A percentile compares a stretch with the other conserved stretches of the same genome.
Conservation (phyloP, 768 basidiomycete genomes). For the Tulasnella sp. region DNA sequence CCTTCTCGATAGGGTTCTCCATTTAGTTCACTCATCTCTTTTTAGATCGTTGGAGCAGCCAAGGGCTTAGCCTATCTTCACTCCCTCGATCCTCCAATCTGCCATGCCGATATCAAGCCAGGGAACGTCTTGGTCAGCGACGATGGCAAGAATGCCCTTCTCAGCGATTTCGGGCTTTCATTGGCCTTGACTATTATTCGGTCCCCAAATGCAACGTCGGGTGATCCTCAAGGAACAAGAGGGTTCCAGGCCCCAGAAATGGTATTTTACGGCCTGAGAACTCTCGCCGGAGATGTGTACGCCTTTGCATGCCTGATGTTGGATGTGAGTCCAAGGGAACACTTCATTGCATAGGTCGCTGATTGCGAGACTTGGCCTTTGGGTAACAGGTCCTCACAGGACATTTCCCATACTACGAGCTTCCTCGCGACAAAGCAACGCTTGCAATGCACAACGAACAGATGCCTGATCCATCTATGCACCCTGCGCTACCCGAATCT, state of each 20-base stretch:
- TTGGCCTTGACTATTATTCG: not conserved
- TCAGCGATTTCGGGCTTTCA: not conserved
- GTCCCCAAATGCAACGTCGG: not conserved
- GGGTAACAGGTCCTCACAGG: not conserved
- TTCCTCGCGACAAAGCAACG: not conserved
- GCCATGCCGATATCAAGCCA: not conserved
- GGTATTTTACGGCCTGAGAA: not conserved
- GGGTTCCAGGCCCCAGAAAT: not conserved
- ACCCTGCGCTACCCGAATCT: not conserved
- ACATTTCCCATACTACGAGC: not conserved
- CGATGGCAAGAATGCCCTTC: not conserved
- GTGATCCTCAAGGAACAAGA: not conserved
- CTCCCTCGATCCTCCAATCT: not conserved
- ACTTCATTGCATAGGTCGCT: not conserved
- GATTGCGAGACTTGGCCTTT: not conserved
- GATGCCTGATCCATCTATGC: not conserved
- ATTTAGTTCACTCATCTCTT: not conserved
- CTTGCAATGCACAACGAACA: not conserved
- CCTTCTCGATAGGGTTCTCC: not conserved
- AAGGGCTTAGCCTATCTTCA: not conserved
- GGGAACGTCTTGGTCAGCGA: not conserved
- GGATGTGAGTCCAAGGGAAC: not conserved
- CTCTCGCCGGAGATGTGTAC: conserved; percentile 1
- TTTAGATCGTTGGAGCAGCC: not conserved
- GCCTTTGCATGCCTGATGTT: not conserved